Evolutionary conservation across 345 rosid species (phyloP).

Genomic region (Bruguiera gymnorhiza): DNA sequence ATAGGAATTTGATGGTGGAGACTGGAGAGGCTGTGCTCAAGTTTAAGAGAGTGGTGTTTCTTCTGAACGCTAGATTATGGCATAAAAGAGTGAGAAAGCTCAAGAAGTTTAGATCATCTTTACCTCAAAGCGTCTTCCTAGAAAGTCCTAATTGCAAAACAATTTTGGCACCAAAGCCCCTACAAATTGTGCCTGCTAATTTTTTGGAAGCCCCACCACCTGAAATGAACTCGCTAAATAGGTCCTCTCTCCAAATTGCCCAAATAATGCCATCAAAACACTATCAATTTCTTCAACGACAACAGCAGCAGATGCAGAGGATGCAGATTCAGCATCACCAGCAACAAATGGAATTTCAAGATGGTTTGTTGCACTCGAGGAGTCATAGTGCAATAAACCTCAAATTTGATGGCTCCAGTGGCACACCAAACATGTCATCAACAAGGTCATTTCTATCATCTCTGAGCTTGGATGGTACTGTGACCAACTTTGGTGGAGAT

Average conservation of each 20-base stretch:
- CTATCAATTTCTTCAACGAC: slow-evolving; percentile 45
- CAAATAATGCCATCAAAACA: slow-evolving; percentile 30
- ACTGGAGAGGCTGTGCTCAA: slow-evolving; percentile 52
- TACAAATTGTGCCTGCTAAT: slow-evolving; percentile 46
- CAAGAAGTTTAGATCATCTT: slow-evolving; percentile 45
- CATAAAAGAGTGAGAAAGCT: slow-evolving; percentile 51
- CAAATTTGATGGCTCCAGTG: slow-evolving; percentile 54
- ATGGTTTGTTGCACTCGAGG: slow-evolving; percentile 39
- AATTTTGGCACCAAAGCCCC: slow-evolving; percentile 61
- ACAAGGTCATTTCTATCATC: slow-evolving; percentile 60
- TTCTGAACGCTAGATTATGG: slow-evolving; percentile 38
- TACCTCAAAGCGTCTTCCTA: slow-evolving; percentile 55
- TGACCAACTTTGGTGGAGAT: slow-evolving; percentile 37
- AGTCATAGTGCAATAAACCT: slow-evolving; percentile 52
- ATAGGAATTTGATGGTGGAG: slow-evolving; percentile 39
- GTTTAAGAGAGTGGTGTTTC: slow-evolving; percentile 57
- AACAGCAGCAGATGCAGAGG: slow-evolving; percentile 37
- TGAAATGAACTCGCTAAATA: slow-evolving; percentile 37
- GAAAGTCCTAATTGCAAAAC: slow-evolving; percentile 46
- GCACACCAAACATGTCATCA: slow-evolving; percentile 54
- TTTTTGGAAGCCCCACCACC: slow-evolving; percentile 18
- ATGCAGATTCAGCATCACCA: slow-evolving; percentile 38
- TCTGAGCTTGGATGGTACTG: slow-evolving; percentile 59
- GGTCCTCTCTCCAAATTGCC: slow-evolving; percentile 34
- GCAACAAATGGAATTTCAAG: slow-evolving; percentile 31